Percentiles rank a stretch among this genome's conserved stretches.
These are phyloP conservation scores for Lactarius deliciosus DNA, from an alignment of 768 basidiomycete genomes.

Conservation along the genomic window DNA sequence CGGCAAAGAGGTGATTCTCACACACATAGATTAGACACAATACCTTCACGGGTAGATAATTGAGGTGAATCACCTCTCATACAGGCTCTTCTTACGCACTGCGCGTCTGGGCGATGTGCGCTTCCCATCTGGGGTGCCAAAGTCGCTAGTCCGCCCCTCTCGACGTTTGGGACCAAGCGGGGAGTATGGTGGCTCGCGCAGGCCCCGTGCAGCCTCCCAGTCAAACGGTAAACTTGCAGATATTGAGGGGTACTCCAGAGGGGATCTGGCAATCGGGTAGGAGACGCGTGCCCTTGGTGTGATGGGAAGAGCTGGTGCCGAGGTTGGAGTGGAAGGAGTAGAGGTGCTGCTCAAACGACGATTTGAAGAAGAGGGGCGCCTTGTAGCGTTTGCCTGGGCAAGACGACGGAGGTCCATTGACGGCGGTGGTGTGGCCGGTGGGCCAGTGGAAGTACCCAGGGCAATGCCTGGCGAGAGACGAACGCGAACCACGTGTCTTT, in stretches of 20 bases:
- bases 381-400: slow-evolving; percentile 47
- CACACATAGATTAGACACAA: slow-evolving; percentile 16
- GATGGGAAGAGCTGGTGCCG: slow-evolving; percentile 34
- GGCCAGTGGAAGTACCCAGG: neutral
- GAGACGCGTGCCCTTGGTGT: slow-evolving; percentile 46
- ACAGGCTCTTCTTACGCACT: slow-evolving; percentile 60
- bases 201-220: slow-evolving; percentile 79
- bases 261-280: slow-evolving; percentile 56
- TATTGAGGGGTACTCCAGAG: slow-evolving; percentile 65
- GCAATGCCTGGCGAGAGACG: neutral
- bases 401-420: slow-evolving; percentile 58
- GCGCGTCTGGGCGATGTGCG: slow-evolving; percentile 51
- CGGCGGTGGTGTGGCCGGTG: neutral
- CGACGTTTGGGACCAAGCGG: slow-evolving; percentile 54
- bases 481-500: slow-evolving; percentile 15
- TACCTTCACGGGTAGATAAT: neutral
- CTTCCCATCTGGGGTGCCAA: slow-evolving; percentile 32
- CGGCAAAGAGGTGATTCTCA: slow-evolving; percentile 63
- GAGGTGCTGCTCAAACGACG: slow-evolving; percentile 26
- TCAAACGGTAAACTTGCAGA: slow-evolving; percentile 80
- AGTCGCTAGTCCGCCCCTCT: slow-evolving; percentile 40
- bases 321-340: slow-evolving; percentile 38
- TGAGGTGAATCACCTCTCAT: slow-evolving; percentile 53
- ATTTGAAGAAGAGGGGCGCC: slow-evolving; percentile 29
- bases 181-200: slow-evolving; percentile 69